Base-by-base conservation (phyloP, 1,139 yeast genomes). In the Saccharomycopsis hybrid region DNA sequence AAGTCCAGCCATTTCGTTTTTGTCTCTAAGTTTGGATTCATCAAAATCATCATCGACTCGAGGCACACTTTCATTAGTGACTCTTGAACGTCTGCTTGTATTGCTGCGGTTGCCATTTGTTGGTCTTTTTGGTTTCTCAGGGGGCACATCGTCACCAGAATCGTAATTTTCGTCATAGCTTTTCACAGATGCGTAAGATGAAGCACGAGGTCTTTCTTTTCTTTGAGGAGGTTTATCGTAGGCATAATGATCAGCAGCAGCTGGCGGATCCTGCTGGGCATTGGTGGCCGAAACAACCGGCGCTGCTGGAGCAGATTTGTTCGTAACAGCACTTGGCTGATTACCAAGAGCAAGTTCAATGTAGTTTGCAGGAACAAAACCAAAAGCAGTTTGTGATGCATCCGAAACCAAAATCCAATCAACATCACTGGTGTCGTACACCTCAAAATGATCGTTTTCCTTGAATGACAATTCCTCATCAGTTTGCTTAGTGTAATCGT, bases 341-440 rank as follows among this genome's bases (percentile, higher is more conserved):
- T 58, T 58, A 3, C 56, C 58, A 30, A 63, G 57, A 25, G 62
- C 66, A 37, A 75, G 59, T 59, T 87, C 88, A 41, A 92, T 78
- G 64, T 94, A 94, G 64, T 94, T 92, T 1, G 95, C 80, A n/a
- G 99, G 99, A 44, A 88, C 83, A 65, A 92, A 92, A 18, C 99
- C 99, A 63, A 67, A 89, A 47, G 73, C 74, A 37, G 70, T 66
- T 9, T 68, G 66, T 27, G 70, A 64, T 32, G 65, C 59, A 18
- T 73, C 61, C 8, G 90, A 85, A 2, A 85, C 97, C 55, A 92
- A 74, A 43, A 86, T 72, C 99, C 99, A 92, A 65, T 94, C 97
- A 13, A 86, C 86, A 65, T 92, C 98, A 53, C 80, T 77, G 58
- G 82, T 78, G 62, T 90, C 97, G 62, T 76, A 92, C 18, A 92